These are phyloP conservation scores for Kodamaea ohmeri DNA, from an alignment of 1,139 yeast genomes.

Conservation along the genomic window DNA sequence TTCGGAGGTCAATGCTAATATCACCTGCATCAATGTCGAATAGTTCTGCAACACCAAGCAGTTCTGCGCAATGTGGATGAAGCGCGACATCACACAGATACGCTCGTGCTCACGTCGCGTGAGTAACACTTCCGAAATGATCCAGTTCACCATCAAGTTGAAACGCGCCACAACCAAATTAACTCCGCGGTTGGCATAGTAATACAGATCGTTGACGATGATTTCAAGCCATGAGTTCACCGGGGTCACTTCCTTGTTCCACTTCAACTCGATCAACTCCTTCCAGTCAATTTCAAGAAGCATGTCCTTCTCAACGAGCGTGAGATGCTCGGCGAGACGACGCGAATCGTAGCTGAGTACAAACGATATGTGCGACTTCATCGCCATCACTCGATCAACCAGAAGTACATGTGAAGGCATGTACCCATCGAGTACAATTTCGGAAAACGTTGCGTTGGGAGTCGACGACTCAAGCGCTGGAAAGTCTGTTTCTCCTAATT, in stretches of 20 bases:
- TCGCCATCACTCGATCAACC: conserved; percentile 37
- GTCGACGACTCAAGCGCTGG: conserved; percentile 16
- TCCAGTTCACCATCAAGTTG: conserved; percentile 89
- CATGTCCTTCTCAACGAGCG: conserved; percentile 82
- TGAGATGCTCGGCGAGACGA: conserved; percentile 72
- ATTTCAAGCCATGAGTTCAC: conserved; percentile 87
- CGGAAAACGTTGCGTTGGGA: conserved; percentile 13
- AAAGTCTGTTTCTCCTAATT: no score
- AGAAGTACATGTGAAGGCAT: conserved; percentile 30
- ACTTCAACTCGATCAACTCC: conserved; percentile 73
- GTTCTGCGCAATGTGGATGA: conserved; percentile 80
- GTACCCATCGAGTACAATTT: conserved; percentile 37
- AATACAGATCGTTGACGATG: conserved; percentile 57
- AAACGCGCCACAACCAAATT: conserved; percentile 85
- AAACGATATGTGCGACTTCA: conserved; percentile 68
- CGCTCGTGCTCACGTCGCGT: conserved; percentile 60
- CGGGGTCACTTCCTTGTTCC: conserved; percentile 66
- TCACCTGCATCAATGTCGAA: conserved; percentile 83
- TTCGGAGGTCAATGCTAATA: conserved; percentile 77
- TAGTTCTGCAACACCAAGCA: conserved; percentile 74
- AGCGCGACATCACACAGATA: conserved; percentile 67
- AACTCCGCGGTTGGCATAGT: conserved; percentile 58
- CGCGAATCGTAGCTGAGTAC: conserved; percentile 67
- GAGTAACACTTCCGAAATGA: conserved; percentile 77
- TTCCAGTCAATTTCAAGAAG: conserved; percentile 89